Conservation (phyloP, 2,329 filamentous ascomycete genomes). For the Aspergillus felis region DNA sequence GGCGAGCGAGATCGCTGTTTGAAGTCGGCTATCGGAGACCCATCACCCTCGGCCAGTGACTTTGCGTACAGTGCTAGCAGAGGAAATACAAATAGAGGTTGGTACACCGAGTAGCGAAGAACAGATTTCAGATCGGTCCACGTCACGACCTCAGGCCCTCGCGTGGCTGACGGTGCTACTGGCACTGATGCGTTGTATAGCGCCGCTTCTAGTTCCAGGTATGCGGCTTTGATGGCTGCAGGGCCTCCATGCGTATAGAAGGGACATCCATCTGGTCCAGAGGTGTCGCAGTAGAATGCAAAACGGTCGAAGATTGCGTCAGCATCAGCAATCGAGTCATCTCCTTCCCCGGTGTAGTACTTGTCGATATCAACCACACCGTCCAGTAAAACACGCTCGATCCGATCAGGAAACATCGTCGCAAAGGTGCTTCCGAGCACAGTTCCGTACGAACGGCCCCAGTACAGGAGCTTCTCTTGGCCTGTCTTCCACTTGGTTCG, state of each 20-base stretch:
- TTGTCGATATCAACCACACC: slow-evolving; percentile 35
- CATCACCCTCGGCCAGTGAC: slow-evolving; percentile 24
- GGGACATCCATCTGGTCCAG: slow-evolving; percentile 26
- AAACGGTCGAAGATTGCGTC: slow-evolving; percentile 36
- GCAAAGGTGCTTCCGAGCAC: slow-evolving; percentile 46
- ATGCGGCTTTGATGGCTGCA: slow-evolving; percentile 23
- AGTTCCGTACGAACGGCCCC: slow-evolving; percentile 46
- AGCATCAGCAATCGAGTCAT: slow-evolving; percentile 27
- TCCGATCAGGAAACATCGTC: slow-evolving; percentile 41
- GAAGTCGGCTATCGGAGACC: slow-evolving; percentile 26
- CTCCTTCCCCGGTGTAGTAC: slow-evolving; percentile 28
- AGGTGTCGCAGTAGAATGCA: slow-evolving; percentile 27
- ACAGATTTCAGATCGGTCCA: slow-evolving; percentile 32
- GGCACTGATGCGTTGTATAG: slow-evolving; percentile 26
- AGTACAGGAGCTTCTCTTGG: slow-evolving; percentile 35
- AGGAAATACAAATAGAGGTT: slow-evolving; percentile 27
- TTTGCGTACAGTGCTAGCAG: slow-evolving; percentile 23
- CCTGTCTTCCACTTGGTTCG: slow-evolving; percentile 28
- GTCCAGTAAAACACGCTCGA: slow-evolving; percentile 31
- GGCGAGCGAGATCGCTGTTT: slow-evolving; percentile 24
- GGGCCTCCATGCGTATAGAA: slow-evolving; percentile 27
- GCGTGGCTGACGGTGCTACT: slow-evolving; percentile 24
- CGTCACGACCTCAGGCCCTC: slow-evolving; percentile 34
- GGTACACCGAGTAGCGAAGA: slow-evolving; percentile 29
- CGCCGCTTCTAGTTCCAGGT: slow-evolving; percentile 19